These are phyloP conservation scores for Phytophthora sansomeana DNA, from an alignment of 352 stramenopile species.

Conservation along the genomic window DNA sequence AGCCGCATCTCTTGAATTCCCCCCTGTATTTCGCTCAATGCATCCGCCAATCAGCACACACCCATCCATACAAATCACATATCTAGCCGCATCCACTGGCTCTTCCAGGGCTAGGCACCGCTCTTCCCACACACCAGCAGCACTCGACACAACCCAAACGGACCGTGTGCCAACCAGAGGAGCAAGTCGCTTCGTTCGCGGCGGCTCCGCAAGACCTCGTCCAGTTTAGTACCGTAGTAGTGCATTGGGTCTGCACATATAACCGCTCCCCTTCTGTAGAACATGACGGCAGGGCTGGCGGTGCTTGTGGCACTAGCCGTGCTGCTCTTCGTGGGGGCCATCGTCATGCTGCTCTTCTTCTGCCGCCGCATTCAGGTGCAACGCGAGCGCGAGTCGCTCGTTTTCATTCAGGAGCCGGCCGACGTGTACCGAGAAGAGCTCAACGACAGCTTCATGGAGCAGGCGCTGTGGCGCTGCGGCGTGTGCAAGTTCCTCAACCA, in stretches of 20 bases:
- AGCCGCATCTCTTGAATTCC: not conserved
- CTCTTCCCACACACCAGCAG: conserved; percentile 12
- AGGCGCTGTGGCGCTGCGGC: conserved; percentile 85
- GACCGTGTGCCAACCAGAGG: conserved; percentile 10
- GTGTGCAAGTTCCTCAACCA: conserved; percentile 93
- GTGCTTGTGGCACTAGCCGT: conserved; percentile 53
- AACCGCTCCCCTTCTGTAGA: not conserved
- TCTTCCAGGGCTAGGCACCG: conserved; percentile 32
- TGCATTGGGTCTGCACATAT: not conserved
- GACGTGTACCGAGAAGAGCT: conserved; percentile 86
- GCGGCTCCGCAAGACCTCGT: too few relatives aligned
- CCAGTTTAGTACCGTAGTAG: not conserved
- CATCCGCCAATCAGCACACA: conserved; percentile 16
- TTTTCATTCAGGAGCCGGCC: conserved; percentile 63
- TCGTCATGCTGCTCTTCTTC: conserved; percentile 59
- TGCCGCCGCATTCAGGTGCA: conserved; percentile 46
- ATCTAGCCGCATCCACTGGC: conserved; percentile 26
- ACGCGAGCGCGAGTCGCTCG: conserved; percentile 46
- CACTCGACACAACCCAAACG: conserved; percentile 31
- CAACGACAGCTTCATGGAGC: conserved; percentile 85
- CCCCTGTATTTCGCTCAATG: not conserved
- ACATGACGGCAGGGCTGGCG: conserved; percentile 45
- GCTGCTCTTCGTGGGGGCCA: conserved; percentile 49
- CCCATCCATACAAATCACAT: conserved; percentile 5
- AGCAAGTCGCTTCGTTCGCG: not conserved